Conservation (phyloP, 2,329 filamentous ascomycete genomes). For the Botrytis paeoniae region DNA sequence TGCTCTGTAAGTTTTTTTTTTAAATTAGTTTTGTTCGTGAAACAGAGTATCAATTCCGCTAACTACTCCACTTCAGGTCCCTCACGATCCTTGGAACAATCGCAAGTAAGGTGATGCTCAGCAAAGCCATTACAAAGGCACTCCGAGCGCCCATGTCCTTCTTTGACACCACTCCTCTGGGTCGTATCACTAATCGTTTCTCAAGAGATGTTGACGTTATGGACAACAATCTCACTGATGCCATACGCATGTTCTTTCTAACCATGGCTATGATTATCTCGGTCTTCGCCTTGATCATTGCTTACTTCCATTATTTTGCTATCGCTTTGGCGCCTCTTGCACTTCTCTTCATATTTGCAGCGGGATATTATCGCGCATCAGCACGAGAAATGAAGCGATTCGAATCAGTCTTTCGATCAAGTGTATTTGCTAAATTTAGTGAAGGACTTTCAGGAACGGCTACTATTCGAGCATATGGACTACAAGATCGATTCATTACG, state of each 20-base stretch:
- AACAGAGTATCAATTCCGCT: background rate
- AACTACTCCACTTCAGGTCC: slow-evolving; percentile 34
- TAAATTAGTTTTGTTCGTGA: background rate
- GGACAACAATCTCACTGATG: slow-evolving; percentile 88
- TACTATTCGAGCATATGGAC: slow-evolving; percentile 84
- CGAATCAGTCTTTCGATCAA: slow-evolving; percentile 82
- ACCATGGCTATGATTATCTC: slow-evolving; percentile 78
- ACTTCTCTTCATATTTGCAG: slow-evolving; percentile 74
- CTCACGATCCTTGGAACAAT: slow-evolving; percentile 78
- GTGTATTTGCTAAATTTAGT: slow-evolving; percentile 85
- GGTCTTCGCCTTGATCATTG: slow-evolving; percentile 86
- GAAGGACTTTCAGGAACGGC: slow-evolving; percentile 83
- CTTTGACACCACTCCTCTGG: slow-evolving; percentile 94
- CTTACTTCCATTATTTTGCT: slow-evolving; percentile 82
- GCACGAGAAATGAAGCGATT: slow-evolving; percentile 93
- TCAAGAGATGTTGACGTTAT: slow-evolving; percentile 94
- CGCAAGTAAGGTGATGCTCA: slow-evolving; percentile 78
- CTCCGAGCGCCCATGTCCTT: slow-evolving; percentile 79
- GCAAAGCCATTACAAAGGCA: slow-evolving; percentile 73
- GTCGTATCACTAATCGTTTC: slow-evolving; percentile 94
- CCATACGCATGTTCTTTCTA: slow-evolving; percentile 88
- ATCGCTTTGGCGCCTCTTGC: slow-evolving; percentile 68
- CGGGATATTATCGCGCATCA: slow-evolving; percentile 85
- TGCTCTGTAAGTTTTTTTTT: slow-evolving; percentile 50
- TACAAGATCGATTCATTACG: slow-evolving; percentile 69